A percentile compares a stretch with the other conserved stretches of the same genome.
Evolutionary conservation across 164 flowering plant species (phyloP).

Genomic region (Vitis riparia): DNA sequence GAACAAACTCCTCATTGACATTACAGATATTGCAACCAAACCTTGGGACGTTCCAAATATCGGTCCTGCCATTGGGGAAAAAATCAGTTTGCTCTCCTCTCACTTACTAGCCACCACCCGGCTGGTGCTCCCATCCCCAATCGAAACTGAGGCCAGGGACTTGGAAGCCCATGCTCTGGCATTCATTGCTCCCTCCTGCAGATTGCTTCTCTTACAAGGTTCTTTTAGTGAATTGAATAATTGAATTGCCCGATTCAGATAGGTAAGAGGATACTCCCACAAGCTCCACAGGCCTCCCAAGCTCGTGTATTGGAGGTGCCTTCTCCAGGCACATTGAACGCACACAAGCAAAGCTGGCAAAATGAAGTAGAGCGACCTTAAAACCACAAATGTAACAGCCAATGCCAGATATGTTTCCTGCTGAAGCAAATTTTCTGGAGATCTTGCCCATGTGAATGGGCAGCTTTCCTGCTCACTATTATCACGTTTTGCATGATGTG

Average conservation of each 20-base stretch:
- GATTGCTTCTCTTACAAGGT: constrained; percentile 73
- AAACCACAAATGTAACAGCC: constrained; percentile 71
- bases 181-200: constrained; percentile 85
- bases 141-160: constrained; percentile 85
- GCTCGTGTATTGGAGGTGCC: constrained; percentile 38
- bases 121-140: constrained; percentile 73
- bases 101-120: constrained; percentile 27
- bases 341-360: constrained; percentile 45
- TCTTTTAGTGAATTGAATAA: constrained; percentile 45
- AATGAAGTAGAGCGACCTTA: constrained; percentile 58
- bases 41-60: no score
- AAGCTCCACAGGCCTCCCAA: constrained; percentile 43
- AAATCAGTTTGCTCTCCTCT: constrained; percentile 16
- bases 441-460: constrained; percentile 91
- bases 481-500: constrained; percentile 40
- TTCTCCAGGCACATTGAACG: constrained; percentile 49
- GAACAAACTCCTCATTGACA: no score
- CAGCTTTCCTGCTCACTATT: constrained; percentile 56
- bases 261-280: constrained; percentile 58
- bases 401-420: constrained; percentile 83
- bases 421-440: constrained; percentile 75
- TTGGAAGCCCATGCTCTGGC: constrained; percentile 94
- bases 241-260: constrained; percentile 49
- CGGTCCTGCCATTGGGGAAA: constrained; percentile 1
- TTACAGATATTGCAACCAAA: no score